Percentiles rank a stretch among this genome's conserved stretches.
These are phyloP conservation scores for Phytopythium chamaehyphon DNA, from an alignment of 352 stramenopile species.

Conservation along the genomic window DNA sequence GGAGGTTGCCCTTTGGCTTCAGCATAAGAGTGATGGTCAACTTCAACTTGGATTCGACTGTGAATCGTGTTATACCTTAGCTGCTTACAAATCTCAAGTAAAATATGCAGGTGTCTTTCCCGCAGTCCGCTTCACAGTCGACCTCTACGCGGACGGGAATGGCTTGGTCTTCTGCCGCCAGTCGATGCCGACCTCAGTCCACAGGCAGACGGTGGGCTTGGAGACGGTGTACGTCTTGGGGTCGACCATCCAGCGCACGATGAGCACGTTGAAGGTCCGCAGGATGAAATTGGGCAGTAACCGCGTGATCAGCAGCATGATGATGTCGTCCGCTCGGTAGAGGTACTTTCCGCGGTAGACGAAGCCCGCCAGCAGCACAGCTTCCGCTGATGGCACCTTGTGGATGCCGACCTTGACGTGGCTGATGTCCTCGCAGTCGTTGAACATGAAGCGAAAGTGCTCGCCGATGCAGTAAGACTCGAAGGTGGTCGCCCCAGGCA, in stretches of 20 bases:
- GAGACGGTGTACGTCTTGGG: conserved; percentile 25
- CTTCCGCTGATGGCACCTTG: conserved; percentile 2
- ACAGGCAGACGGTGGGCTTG: conserved; percentile 24
- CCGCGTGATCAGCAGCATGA: conserved; percentile 7
- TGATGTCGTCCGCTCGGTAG: conserved; percentile 6
- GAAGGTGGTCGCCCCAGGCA: conserved; percentile 5
- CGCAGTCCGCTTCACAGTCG: neutral
- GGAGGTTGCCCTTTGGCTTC: too few relatives aligned
- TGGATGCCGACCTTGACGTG: conserved; percentile 1
- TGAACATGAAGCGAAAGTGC: conserved; percentile 8
- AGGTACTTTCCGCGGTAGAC: conserved; percentile 5
- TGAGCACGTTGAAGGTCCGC: conserved; percentile 11
- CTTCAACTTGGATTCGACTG: conserved; percentile 24
- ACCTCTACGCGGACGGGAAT: conserved; percentile 24
- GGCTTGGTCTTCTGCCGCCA: conserved; percentile 28
- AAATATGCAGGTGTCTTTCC: conserved; percentile 1
- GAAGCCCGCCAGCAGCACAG: conserved; percentile 1
- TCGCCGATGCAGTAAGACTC: conserved; percentile 5
- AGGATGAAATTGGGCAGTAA: conserved; percentile 8
- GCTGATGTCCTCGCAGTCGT: conserved; percentile 7
- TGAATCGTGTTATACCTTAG: too few relatives aligned
- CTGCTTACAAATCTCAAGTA: too few relatives aligned
- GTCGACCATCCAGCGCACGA: conserved; percentile 15
- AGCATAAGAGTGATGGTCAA: conserved; percentile 42
- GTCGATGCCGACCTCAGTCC: conserved; percentile 31